These are phyloP conservation scores for Diospyros lotus DNA, from an alignment of 148 eudicot species.

Conservation along the genomic window DNA sequence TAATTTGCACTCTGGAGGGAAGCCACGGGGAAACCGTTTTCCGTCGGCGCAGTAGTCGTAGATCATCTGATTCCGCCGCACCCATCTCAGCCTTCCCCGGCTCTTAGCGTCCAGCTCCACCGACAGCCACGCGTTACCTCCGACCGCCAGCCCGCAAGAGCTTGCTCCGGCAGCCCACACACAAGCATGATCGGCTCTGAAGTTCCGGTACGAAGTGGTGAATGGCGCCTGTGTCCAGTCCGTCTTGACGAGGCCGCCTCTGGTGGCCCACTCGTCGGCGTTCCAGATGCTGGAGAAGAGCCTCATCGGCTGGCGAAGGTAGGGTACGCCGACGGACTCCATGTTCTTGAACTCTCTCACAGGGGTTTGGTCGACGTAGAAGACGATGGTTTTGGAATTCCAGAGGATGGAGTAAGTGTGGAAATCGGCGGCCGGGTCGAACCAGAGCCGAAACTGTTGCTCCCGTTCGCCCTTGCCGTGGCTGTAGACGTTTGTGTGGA, in stretches of 20 bases:
- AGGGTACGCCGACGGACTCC: conserved; percentile 26
- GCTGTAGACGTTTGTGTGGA: conserved; percentile 35
- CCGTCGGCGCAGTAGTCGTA: conserved; percentile 12
- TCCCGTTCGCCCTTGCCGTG: conserved; percentile 36
- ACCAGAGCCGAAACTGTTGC: conserved; percentile 37
- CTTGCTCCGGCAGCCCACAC: conserved; percentile 18
- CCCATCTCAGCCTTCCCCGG: conserved; percentile 7
- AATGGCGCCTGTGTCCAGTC: conserved; percentile 36
- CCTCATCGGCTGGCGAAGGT: conserved; percentile 32
- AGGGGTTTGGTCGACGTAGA: conserved; percentile 30
- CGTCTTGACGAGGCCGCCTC: conserved; percentile 33
- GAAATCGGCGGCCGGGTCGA: conserved; percentile 36
- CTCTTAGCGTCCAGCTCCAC: background rate
- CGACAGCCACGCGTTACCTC: conserved; percentile 4
- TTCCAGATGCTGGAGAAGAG: conserved; percentile 32
- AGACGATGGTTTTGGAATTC: conserved; percentile 35
- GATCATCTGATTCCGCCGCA: conserved; percentile 9
- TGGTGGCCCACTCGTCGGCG: conserved; percentile 37
- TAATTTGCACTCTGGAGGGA: conserved; percentile 14
- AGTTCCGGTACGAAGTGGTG: conserved; percentile 31
- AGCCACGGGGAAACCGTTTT: conserved; percentile 2
- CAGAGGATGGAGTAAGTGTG: conserved; percentile 37
- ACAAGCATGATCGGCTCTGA: conserved; percentile 28
- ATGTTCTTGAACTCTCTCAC: conserved; percentile 30
- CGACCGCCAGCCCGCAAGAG: conserved; percentile 14